Evolutionary conservation across 345 rosid species (phyloP), one percentile per base, ranked within the genome.

Genomic region (Melaleuca quinquenervia): DNA sequence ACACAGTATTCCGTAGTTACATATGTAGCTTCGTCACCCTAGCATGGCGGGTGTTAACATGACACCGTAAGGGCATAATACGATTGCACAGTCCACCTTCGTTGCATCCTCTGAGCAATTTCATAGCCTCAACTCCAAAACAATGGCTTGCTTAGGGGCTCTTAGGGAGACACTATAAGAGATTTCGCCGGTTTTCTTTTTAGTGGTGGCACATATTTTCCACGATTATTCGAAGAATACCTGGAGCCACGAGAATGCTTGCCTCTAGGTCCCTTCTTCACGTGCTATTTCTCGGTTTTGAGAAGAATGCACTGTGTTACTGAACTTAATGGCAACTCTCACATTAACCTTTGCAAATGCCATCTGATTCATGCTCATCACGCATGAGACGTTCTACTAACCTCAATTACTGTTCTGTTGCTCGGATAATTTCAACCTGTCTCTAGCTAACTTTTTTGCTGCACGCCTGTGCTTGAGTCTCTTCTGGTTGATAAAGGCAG

Each of bases 401-500:
- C 45, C 50, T 44, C 41, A 52, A 41, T 60, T 83, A 58, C 64
- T 64, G 49, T 64, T 85, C 86, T 11, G 16, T 18, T 36, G 18
- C 12, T 52, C 29, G 32, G 88, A 45, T 50, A 45, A 58, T 84
- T 88, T 88, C 41, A 78, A 70, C 52, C 3, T 85, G 56, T 89
- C 94, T 87, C 76, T 90, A 18, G 90, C 93, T 82, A 89, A 87
- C 87, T 86, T 93, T 90, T 95, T 96, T 0, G 95, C 92, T 50
- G 84, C 87, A 89, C 96, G 92, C 80, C 96, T 90, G 41, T 88
- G 90, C 89, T 92, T 95, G 75, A 89, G 52, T 84, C 89, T 95
- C 45, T 85, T 88, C 91, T 87, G 90, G 55, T 87, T 88, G 82
- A 78, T 83, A 49, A 82, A 87, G 52, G 85, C 62, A 20, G 52